Percentiles rank a stretch among this genome's conserved stretches.
Conservation (phyloP, 2,329 filamentous ascomycete genomes). For the Cryphonectria carpinicola region DNA sequence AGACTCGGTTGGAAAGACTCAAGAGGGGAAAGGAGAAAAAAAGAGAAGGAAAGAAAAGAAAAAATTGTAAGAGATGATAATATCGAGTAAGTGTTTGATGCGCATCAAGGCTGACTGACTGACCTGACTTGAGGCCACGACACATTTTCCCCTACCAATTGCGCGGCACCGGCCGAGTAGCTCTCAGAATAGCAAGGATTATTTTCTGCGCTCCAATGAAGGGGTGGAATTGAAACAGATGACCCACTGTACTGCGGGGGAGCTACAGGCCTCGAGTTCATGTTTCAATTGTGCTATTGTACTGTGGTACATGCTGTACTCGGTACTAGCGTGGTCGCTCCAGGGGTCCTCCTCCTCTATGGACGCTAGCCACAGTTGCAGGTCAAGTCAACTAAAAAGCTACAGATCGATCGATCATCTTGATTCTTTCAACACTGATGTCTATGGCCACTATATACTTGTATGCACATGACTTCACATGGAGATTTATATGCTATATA, state of each 20-base stretch:
- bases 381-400: too few species aligned
- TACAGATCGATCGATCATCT: not conserved
- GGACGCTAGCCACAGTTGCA: not conserved
- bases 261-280: not conserved
- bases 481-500: too few species aligned
- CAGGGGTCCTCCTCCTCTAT: not conserved
- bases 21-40: not conserved
- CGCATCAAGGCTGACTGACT: slow-evolving; percentile 1
- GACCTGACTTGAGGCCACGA: slow-evolving; percentile 12
- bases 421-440: not conserved
- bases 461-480: not conserved
- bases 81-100: not conserved
- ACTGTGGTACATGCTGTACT: not conserved
- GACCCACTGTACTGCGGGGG: not conserved
- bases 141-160: slow-evolving; percentile 17
- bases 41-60: not conserved
- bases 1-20: not conserved
- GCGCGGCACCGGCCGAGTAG: slow-evolving; percentile 1
- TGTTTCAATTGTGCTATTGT: not conserved
- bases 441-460: not conserved
- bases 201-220: not conserved
- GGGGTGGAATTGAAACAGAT: not conserved
- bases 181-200: slow-evolving; percentile 2
- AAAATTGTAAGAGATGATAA: slow-evolving; percentile 11
- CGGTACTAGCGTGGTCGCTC: too few species aligned